Conservation (phyloP, 495 filamentous ascomycete genomes). For the Baudoinia panamericana region DNA sequence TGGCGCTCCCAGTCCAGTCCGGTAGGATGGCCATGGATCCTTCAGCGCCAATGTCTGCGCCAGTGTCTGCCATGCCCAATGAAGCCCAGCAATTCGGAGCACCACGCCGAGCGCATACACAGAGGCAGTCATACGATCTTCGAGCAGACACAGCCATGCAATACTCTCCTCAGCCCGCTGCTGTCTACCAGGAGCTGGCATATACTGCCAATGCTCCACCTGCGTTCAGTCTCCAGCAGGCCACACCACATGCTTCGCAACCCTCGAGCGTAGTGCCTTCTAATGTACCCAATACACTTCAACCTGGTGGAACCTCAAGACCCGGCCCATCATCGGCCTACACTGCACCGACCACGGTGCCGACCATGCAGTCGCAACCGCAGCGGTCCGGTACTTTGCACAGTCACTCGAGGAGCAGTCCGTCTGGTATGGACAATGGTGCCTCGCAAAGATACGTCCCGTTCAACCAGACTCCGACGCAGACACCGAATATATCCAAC, state of each 20-base stretch:
- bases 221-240: slow-evolving; percentile 55
- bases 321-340: slow-evolving; percentile 55
- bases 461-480: slow-evolving; percentile 56
- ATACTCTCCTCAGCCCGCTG: slow-evolving; percentile 37
- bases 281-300: slow-evolving; percentile 54
- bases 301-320: slow-evolving; percentile 48
- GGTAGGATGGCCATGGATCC: slow-evolving; percentile 7
- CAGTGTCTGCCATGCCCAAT: slow-evolving; percentile 31
- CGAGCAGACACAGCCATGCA: slow-evolving; percentile 55
- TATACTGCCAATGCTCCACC: slow-evolving; percentile 38
- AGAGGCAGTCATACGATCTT: slow-evolving; percentile 56
- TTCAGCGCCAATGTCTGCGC: slow-evolving; percentile 24
- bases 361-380: slow-evolving; percentile 50
- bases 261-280: slow-evolving; percentile 27
- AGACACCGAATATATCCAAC: slow-evolving; percentile 33
- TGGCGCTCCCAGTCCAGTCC: slow-evolving; percentile 2
- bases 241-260: slow-evolving; percentile 45
- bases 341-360: slow-evolving; percentile 54
- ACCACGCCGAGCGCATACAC: slow-evolving; percentile 39
- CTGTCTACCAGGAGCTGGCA: slow-evolving; percentile 32
- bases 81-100: slow-evolving; percentile 41
- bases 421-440: slow-evolving; percentile 62
- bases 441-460: slow-evolving; percentile 49
- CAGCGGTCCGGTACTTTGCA: slow-evolving; percentile 56
- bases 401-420: slow-evolving; percentile 72